These are phyloP conservation scores for Tubosaeta sp. DNA, from an alignment of 768 basidiomycete species.

Conservation along the genomic window DNA sequence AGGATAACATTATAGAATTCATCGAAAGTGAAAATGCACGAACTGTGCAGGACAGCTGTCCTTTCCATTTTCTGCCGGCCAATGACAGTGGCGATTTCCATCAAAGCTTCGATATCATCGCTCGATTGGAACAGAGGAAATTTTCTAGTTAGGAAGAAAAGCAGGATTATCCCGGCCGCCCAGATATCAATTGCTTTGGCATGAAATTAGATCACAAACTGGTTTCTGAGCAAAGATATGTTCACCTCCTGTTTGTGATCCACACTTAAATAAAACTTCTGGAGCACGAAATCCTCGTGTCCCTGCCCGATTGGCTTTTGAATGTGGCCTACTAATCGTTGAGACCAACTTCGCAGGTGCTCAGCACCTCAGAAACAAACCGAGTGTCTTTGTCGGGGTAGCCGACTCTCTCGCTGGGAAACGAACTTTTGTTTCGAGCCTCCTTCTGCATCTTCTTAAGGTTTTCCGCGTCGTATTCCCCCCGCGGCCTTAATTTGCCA, in stretches of 20 bases:
- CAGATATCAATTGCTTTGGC: slow-evolving; percentile 89
- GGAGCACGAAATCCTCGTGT: slow-evolving; percentile 97
- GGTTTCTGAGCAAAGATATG: slow-evolving; percentile 6
- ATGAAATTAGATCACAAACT: slow-evolving; percentile 7
- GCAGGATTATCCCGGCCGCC: slow-evolving; percentile 88
- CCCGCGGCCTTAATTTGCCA: slow-evolving; percentile 47
- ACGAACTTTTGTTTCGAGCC: slow-evolving; percentile 48
- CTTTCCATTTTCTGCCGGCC: slow-evolving; percentile 81
- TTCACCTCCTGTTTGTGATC: slow-evolving; percentile 87
- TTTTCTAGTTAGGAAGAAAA: slow-evolving; percentile 88
- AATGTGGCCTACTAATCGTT: slow-evolving; percentile 52
- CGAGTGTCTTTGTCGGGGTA: slow-evolving; percentile 72
- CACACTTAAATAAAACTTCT: slow-evolving; percentile 92
- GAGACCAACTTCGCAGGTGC: background rate
- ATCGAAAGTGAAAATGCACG: slow-evolving; percentile 23
- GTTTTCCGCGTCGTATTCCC: slow-evolving; percentile 44
- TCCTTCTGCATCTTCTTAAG: slow-evolving; percentile 59
- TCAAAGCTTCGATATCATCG: slow-evolving; percentile 91
- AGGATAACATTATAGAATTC: slow-evolving; percentile 4
- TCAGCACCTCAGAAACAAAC: slow-evolving; percentile 32
- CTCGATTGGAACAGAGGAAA: slow-evolving; percentile 93
- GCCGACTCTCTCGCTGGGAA: slow-evolving; percentile 67
- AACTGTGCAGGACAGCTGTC: slow-evolving; percentile 85
- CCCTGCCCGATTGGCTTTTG: slow-evolving; percentile 94
- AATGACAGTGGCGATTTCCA: slow-evolving; percentile 89